phyloP scores from a whole-genome alignment of 2,329 filamentous ascomycete genomes.

The Fusarium veterinarium region DNA sequence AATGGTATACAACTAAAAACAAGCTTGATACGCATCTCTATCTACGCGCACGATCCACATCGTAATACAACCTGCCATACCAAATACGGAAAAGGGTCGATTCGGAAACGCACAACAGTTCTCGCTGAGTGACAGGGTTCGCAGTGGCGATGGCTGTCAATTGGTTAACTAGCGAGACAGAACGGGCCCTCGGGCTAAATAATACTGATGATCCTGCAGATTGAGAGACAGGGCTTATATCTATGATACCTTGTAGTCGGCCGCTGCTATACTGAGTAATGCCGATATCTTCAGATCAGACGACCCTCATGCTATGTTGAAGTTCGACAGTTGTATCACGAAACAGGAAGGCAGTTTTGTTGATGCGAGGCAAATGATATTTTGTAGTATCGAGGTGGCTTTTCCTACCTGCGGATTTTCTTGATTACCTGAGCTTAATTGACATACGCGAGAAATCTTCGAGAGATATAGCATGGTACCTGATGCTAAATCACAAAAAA shows the following conservation, averaged over 20 bases:
- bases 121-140: background rate
- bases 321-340: accelerated
- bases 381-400: too few relatives aligned
- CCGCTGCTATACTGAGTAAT: background rate
- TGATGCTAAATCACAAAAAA: background rate
- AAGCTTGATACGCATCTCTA: background rate
- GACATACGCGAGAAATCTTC: background rate
- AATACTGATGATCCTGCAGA: background rate
- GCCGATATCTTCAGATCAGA: background rate
- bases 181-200: background rate
- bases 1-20: background rate
- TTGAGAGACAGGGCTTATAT: background rate
- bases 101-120: background rate
- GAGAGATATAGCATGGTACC: background rate
- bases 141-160: background rate
- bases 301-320: background rate
- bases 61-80: background rate
- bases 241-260: background rate
- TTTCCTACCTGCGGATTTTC: background rate
- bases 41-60: background rate
- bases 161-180: background rate
- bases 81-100: background rate
- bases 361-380: background rate
- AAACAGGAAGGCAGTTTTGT: background rate
- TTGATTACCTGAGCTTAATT: too few relatives aligned